These are phyloP conservation scores for Phylloporus scabripes DNA, from an alignment of 768 basidiomycete genomes.

Conservation along the genomic window DNA sequence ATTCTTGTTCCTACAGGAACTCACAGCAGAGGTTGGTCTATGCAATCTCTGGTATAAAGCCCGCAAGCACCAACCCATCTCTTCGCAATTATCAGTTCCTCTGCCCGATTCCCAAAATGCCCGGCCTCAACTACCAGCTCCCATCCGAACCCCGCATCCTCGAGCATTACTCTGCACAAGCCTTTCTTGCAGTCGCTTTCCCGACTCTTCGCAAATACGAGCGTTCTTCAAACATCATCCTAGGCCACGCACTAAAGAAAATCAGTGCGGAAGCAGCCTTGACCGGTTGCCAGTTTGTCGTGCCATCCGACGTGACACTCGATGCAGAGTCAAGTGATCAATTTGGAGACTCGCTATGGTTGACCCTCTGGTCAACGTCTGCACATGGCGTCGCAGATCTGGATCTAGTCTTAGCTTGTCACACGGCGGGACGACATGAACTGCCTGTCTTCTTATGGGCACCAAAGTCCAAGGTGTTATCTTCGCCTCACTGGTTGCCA, in stretches of 20 bases:
- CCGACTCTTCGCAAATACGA: constrained; percentile 41
- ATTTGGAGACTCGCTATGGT: constrained; percentile 37
- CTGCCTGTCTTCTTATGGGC: constrained; percentile 53
- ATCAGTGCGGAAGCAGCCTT: constrained; percentile 34
- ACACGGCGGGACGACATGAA: constrained; percentile 38
- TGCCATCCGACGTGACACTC: constrained; percentile 30
- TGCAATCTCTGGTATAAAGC: constrained; percentile 5
- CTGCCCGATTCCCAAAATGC: constrained; percentile 15
- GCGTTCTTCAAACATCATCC: constrained; percentile 46
- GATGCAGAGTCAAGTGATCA: constrained; percentile 21
- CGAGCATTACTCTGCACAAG: constrained; percentile 36
- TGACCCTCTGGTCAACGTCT: constrained; percentile 42
- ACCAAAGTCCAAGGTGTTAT: constrained; percentile 23
- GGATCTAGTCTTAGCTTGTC: constrained; percentile 45
- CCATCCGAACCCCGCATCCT: constrained; percentile 25
- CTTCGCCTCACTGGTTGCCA: constrained; percentile 26
- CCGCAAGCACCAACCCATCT: not conserved
- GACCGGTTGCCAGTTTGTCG: constrained; percentile 34
- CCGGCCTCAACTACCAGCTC: constrained; percentile 27
- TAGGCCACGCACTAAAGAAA: constrained; percentile 45
- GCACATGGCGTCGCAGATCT: constrained; percentile 30
- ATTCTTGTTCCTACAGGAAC: constrained; percentile 17
- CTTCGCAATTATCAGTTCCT: not conserved
- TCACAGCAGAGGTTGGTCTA: constrained; percentile 12
- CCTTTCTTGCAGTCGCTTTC: constrained; percentile 39